Percentiles rank a stretch among this genome's conserved stretches.
phyloP scores from a whole-genome alignment of 805 yeast genomes.

The Candida sakaeoensis region DNA sequence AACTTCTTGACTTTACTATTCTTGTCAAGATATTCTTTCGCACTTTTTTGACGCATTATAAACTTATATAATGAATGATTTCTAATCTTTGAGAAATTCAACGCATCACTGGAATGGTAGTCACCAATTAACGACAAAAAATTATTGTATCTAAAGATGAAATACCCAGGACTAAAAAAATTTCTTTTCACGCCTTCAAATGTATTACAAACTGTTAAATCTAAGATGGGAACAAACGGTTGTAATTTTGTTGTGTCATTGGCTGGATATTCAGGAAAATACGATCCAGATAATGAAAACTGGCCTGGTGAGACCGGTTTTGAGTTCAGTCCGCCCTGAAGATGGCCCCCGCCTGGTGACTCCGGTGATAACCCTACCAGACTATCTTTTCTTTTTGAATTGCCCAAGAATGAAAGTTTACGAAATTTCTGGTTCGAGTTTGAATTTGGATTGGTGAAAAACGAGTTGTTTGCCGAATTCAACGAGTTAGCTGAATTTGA shows the following conservation, averaged over 20 bases:
- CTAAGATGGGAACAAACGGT: constrained; percentile 18
- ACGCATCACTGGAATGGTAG: constrained; percentile 33
- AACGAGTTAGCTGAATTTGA: not conserved
- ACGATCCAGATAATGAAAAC: not conserved
- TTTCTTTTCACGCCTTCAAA: constrained; percentile 17
- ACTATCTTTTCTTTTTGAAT: constrained; percentile 4
- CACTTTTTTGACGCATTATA: constrained; percentile 19
- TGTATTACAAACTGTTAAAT: constrained; percentile 23
- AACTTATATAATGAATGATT: constrained; percentile 29
- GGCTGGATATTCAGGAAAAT: constrained; percentile 3
- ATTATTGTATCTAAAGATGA: constrained; percentile 26
- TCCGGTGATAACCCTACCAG: not conserved
- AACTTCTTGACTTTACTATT: not conserved
- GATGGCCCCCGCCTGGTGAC: constrained; percentile 5
- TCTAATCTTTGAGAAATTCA: constrained; percentile 34
- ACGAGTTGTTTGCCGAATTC: not conserved
- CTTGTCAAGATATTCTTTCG: constrained; percentile 9
- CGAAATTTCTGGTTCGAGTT: constrained; percentile 6
- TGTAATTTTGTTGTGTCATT: constrained; percentile 10
- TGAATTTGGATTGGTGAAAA: not conserved
- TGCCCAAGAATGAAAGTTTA: constrained; percentile 8
- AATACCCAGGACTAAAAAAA: constrained; percentile 27
- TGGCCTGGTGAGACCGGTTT: not conserved
- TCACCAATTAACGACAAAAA: constrained; percentile 28
- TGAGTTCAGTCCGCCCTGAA: not conserved